phyloP scores from a whole-genome alignment of 352 stramenopile species.

The Globisporangium uncinulatum region DNA sequence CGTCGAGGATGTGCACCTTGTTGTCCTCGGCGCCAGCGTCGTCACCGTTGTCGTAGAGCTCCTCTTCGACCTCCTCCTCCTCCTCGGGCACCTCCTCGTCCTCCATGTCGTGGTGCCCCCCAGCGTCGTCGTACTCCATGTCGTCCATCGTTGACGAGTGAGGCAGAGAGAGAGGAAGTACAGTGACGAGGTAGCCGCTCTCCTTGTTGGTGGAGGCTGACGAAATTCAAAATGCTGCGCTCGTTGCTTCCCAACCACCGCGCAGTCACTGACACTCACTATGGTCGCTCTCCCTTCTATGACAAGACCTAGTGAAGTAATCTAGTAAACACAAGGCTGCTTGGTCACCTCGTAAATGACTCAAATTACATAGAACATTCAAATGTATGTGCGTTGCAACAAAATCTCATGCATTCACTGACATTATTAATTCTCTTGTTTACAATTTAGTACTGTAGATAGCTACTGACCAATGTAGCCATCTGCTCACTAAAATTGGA shows the following conservation, averaged over 20 bases:
- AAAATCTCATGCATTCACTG: too few relatives aligned
- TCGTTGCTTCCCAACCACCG: conserved; percentile 11
- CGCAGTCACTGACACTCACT: conserved; percentile 1
- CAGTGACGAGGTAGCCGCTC: background rate
- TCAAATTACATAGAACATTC: too few relatives aligned
- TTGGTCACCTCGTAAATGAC: background rate
- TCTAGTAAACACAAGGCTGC: background rate
- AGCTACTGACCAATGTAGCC: too few relatives aligned
- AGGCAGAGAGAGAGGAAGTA: background rate
- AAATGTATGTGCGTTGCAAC: too few relatives aligned
- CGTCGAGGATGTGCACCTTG: conserved; percentile 76
- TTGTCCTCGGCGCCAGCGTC: conserved; percentile 44
- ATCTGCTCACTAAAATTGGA: too few relatives aligned
- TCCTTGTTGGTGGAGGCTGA: background rate
- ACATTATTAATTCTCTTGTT: too few relatives aligned
- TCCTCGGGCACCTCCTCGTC: conserved; percentile 81
- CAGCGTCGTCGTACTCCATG: conserved; percentile 81
- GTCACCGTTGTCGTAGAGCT: conserved; percentile 62
- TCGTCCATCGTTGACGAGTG: conserved; percentile 55
- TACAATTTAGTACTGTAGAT: too few relatives aligned
- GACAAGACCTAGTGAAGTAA: background rate
- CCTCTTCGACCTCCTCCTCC: conserved; percentile 70
- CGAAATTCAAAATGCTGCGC: background rate
- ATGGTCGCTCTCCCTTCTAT: background rate
- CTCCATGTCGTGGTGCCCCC: conserved; percentile 60